phyloP scores from a whole-genome alignment of 2,329 filamentous ascomycete genomes.

The Tolypocladium inflatum region DNA sequence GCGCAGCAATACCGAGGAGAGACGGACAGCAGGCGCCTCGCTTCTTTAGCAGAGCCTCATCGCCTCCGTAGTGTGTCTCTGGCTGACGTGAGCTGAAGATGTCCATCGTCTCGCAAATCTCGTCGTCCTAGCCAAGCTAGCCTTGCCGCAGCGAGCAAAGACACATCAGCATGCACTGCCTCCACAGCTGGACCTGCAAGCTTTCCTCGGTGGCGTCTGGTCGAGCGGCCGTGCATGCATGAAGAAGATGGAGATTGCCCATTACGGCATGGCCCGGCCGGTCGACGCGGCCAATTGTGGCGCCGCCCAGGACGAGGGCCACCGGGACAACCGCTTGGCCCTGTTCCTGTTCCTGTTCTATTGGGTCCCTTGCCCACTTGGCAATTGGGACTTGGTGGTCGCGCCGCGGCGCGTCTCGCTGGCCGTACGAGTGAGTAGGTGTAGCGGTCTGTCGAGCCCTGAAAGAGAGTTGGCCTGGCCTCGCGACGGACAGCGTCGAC shows the following conservation, averaged over 20 bases:
- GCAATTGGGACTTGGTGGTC: neutral
- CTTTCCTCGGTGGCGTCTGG: neutral
- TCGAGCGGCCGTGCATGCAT: neutral
- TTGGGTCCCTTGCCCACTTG: neutral
- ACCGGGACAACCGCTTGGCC: neutral
- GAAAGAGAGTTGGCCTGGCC: neutral
- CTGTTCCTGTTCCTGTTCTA: neutral
- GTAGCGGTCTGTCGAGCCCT: too few relatives aligned
- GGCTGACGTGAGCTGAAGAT: neutral
- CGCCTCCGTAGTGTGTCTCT: neutral
- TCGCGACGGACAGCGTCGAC: neutral
- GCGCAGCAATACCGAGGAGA: neutral
- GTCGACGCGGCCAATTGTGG: neutral
- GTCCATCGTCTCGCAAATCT: neutral
- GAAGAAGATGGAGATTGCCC: neutral
- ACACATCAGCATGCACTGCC: too few relatives aligned
- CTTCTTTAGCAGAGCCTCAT: neutral
- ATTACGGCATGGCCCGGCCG: neutral
- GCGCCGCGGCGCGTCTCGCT: neutral
- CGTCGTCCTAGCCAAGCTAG: neutral
- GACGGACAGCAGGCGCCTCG: neutral
- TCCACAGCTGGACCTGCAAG: neutral
- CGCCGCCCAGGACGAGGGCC: neutral
- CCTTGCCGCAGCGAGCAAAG: neutral
- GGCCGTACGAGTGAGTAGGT: neutral